Evolutionary conservation across 371 early-diverging fungal species (phyloP).

Genomic region (Smittium mucronatum): DNA sequence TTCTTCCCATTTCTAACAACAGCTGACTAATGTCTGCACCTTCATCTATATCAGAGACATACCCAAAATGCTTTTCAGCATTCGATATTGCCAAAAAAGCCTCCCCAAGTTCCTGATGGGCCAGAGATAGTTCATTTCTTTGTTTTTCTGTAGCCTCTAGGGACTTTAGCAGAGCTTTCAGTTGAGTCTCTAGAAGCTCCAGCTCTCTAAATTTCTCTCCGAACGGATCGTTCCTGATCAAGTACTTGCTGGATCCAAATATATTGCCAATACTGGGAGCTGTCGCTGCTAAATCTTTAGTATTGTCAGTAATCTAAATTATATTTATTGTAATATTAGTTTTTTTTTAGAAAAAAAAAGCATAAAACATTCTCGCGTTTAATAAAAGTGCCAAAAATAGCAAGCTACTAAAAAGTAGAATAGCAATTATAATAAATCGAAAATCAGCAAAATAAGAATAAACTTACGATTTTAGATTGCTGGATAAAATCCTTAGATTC

Average conservation of each 20-base stretch:
- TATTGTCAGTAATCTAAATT: slow-evolving; percentile 6
- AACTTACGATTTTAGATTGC: slow-evolving; percentile 29
- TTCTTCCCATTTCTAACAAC: slow-evolving; percentile 38
- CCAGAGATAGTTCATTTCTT: slow-evolving; percentile 56
- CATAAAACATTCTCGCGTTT: too few species aligned
- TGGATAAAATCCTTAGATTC: slow-evolving; percentile 71
- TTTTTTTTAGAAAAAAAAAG: not conserved
- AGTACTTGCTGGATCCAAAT: slow-evolving; percentile 14
- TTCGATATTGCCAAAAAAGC: slow-evolving; percentile 48
- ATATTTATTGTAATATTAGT: not conserved
- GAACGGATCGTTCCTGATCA: slow-evolving; percentile 51
- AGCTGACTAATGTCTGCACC: not conserved
- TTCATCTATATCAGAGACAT: not conserved
- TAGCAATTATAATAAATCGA: not conserved
- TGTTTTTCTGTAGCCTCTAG: slow-evolving; percentile 69
- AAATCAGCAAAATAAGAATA: not conserved
- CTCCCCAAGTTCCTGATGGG: slow-evolving; percentile 72
- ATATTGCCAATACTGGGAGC: not conserved
- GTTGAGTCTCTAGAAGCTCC: slow-evolving; percentile 70
- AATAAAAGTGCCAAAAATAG: not conserved
- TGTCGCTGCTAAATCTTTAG: not conserved
- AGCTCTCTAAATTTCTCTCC: slow-evolving; percentile 61
- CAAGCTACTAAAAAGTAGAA: not conserved
- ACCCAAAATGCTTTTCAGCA: slow-evolving; percentile 6
- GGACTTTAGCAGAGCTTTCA: slow-evolving; percentile 65